Evolutionary conservation across 2,329 filamentous ascomycete genomes (phyloP), one percentile per base, ranked within the genome.

Genomic region (Nemania sp.): DNA sequence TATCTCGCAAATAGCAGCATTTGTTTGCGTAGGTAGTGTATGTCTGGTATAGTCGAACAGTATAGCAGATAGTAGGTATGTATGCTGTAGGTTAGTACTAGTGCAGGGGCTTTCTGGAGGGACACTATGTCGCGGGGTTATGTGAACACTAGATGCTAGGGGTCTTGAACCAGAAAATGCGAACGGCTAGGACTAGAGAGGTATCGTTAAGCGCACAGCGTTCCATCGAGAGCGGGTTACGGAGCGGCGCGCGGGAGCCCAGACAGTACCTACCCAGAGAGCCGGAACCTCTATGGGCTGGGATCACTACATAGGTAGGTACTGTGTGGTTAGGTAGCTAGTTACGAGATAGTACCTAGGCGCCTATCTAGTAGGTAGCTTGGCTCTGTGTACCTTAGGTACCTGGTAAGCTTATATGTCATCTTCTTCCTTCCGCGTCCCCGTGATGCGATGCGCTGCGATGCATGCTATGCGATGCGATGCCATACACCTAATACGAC

Each of bases 191-290:
- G 63, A 71, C 72, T 18, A 70, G 73, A 75, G 62, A 54, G 74
- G 73, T 62, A 74, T 72, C 70, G 58, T 70, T 73, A 74, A 73
- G 72, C 74, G 73, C 65, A 67, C 62, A 72, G 69, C 68, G 74
- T 72, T 57, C 52, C 68, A 68, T 67, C 29, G 47, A 51, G 35
- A 62, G 65, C 51, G 62, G 73, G 68, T 66, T 52, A 68, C 69
- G 55, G 73, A 72, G 74, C 73, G 73, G 73, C 73, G 68, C 70
- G 73, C 72, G 71, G 72, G 72, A 69, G 72, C 72, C 72, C 74
- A n/a, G n/a, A n/a, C n/a, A n/a, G n/a, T n/a, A n/a, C n/a, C n/a
- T n/a, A n/a, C n/a, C n/a, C n/a, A 71, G 64, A 62, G 71, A 58
- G 56, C 68, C 71, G 73, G 74, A 70, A 73, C 72, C 47, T 54